phyloP scores from a whole-genome alignment of 208 protist species.

The Leishmania major region DNA sequence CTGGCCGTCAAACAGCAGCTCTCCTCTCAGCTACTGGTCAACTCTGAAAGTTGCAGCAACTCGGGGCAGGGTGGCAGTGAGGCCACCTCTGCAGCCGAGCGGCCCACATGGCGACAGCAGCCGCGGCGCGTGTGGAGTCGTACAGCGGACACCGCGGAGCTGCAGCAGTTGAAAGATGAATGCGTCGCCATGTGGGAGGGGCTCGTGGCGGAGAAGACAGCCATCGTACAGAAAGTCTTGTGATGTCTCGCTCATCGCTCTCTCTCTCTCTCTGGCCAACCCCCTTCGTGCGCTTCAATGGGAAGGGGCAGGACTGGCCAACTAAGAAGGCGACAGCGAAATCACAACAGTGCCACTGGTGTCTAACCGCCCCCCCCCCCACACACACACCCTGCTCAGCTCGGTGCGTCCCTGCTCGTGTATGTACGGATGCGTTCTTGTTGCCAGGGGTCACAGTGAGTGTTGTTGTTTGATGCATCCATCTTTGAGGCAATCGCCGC shows the following conservation, averaged over 20 bases:
- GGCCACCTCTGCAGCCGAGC: background rate
- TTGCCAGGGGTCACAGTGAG: no score
- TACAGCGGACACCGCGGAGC: slow-evolving; percentile 3
- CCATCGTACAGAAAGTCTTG: background rate
- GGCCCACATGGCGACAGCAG: slow-evolving; percentile 3
- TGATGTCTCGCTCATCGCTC: background rate
- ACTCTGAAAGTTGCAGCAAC: background rate
- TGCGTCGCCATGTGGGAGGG: slow-evolving; percentile 5
- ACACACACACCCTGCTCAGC: background rate
- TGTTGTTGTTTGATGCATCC: no score
- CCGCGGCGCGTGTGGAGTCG: slow-evolving; percentile 18
- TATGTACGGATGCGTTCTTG: background rate
- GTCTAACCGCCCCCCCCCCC: no score
- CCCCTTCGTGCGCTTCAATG: background rate
- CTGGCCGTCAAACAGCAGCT: background rate
- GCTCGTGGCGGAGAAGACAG: slow-evolving; percentile 14
- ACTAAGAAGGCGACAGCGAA: background rate
- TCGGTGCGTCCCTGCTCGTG: background rate
- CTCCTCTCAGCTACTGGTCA: background rate
- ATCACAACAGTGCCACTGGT: background rate
- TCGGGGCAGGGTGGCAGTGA: background rate
- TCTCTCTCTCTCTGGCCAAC: background rate
- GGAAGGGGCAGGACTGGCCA: background rate
- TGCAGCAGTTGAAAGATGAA: slow-evolving; percentile 12
- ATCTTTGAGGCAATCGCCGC: background rate